Base-by-base conservation (phyloP, 2,329 filamentous ascomycete genomes). In the Drechslera avenae region DNA sequence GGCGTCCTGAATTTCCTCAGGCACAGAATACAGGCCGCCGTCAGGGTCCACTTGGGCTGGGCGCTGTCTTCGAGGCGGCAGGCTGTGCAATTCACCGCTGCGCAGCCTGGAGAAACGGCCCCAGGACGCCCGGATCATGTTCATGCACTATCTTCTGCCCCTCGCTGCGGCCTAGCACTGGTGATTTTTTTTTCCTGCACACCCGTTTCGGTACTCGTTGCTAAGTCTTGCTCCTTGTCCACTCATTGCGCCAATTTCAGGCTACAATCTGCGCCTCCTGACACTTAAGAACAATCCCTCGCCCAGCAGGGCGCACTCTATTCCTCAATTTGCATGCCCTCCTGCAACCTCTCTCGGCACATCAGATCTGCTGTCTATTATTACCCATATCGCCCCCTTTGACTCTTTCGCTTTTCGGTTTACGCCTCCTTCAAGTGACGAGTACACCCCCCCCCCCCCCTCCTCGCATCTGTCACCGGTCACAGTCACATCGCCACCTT, bases 21-120 rank as follows among this genome's bases (percentile, higher is more conserved):
- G 56, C 64, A 63, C 59, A 52, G 30, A 54, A 64, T 60, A 62
- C 61, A 64, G 60, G 64, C 62, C 56, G 46, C 40, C 23, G 42
- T 56, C 54, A 53, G 61, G 64, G 62, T 49, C 46, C 48, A 56
- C 50, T 44, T 54, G 62, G 60, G 60, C 62, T 67, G 54, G 40
- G 41, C 40, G 21, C 44, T 39, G 28, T 50, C 46, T 30, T 45
- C 55, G 44, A 54, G 58, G 39, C 6, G 33, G 56, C 57, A 52
- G 69, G 68, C 69, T 70, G 68, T 72, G 69, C 68, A 61, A 60
- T 66, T 66, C 66, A 66, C 59, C 57, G 50, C 59, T 60, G 56
- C 56, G 46, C 59, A 56, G 49, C 50, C 54, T 45, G 53, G 39
- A 35, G 42, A 37, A 53, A 36, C 54, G 65, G 60, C 63, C 64